Evolutionary conservation across 208 protist genomes (phyloP), one percentile per base, ranked within the genome.

Genomic region (Trypanosoma cruzi): DNA sequence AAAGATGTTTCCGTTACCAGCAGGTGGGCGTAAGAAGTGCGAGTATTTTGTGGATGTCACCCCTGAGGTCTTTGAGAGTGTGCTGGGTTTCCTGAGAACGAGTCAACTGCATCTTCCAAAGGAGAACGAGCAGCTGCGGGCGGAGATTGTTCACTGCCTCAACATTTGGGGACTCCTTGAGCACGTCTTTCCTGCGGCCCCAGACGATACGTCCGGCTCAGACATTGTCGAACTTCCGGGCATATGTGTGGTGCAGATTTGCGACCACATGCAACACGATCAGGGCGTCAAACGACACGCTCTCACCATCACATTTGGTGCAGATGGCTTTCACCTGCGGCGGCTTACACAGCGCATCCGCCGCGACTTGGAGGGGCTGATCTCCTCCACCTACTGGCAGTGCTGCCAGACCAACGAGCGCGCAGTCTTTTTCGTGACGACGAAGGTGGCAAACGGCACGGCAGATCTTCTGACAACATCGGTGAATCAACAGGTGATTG

Each of bases 371-470:
- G 82, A 92, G 55, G 36, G 31, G 60, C 86, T 91, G 73, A 80
- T 96, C 6, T 92, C 87, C 57, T 93, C 87, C 6, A 96, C 90
- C 5, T 96, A 92, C 71, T 96, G 90, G 88, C 90, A 96, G 75
- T 90, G 84, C 77, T 93, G 93, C 63, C 90, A 95, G 71, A 95
- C 90, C 1, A 88, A 88, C 61, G 90, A 93, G 75, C 71, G 90
- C 7, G 86, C 90, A n/a, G 83, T 76, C 18, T 95, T 95, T 64
- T 95, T 95, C 58, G 82, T 87, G 31, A 95, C 90, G 20, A 95
- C 90, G 10, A 92, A 93, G 65, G 79, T 95, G 31, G 90, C 90
- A 10, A 93, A 95, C 67, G 90, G 90, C 48, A 87, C 87, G 16
- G 90, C 90, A 0, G 90, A 92, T 61, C 81, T 95, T 34, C 75